Base-by-base conservation (phyloP, 2,329 filamentous ascomycete species). In the Emericellopsis cladophorae region DNA sequence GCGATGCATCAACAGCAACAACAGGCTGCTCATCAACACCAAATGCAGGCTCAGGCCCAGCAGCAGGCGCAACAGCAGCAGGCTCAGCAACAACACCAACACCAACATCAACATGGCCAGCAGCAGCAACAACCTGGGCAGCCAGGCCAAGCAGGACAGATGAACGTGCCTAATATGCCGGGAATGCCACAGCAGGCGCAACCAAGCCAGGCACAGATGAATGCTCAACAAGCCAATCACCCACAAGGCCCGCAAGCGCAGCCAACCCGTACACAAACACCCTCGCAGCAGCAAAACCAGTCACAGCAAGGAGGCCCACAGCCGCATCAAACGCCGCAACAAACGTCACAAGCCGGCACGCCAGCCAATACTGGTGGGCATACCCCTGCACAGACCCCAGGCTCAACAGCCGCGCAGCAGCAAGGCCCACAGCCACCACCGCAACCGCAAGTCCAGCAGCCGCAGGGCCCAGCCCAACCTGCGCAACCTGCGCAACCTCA, bases 101-200 rank as follows among this genome's bases (percentile, higher is more conserved):
- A 21, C 8, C 62, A 35, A 55, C 53, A 55, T 16, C 46, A 48
- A 34, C 43, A 50, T 21, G 48, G 44, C 9, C 51, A 56, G 41
- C 59, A 58, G 59, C 65, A 60, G 21, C 66, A 65, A 16, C 72
- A 75, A 45, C 62, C 57, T 22, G 63, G 64, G 50, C 65, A 58
- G 59, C 65, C 60, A 18, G 66, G 65, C 16, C 72, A 74, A 45
- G 62, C 57, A 21, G 63, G 64, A 49, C 65, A 60, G 41, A 69
- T 74, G 59, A 68, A 60, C 31, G 58, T 65, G 4, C 69, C 70
- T 45, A 63, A 62, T 41, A 55, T 72, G 45, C 62, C 61, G 39
- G 59, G 51, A 36, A 56, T 70, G 16, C 11, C 46, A 12, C 55
- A 54, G 33, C 55, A 57, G 24, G 49, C 44, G 4, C 55, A 56